phyloP scores from a whole-genome alignment of 108 stramenopile genomes.

The Cyclotella sp. region DNA sequence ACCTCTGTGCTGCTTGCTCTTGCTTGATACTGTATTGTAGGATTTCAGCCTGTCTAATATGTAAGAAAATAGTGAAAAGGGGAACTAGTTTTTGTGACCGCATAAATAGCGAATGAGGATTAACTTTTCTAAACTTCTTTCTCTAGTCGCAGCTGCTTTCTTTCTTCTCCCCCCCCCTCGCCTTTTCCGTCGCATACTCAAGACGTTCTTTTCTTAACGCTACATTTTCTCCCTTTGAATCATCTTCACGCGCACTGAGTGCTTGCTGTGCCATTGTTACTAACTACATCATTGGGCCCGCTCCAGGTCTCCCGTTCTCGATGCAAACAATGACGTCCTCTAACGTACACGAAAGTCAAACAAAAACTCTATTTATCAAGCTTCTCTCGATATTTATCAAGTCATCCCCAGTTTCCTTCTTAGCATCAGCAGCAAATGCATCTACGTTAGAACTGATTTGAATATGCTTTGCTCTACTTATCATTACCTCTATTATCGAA shows the following conservation, averaged over 20 bases:
- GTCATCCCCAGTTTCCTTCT: constrained; percentile 9
- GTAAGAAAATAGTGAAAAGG: not conserved
- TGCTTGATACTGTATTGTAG: constrained; percentile 17
- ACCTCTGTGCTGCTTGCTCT: constrained; percentile 21
- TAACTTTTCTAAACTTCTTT: constrained; percentile 35
- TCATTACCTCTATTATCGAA: constrained; percentile 19
- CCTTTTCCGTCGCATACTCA: constrained; percentile 39
- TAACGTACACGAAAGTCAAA: constrained; percentile 39
- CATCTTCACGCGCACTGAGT: constrained; percentile 30
- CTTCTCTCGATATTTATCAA: constrained; percentile 21
- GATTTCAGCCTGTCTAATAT: constrained; percentile 13
- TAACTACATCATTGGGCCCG: constrained; percentile 13
- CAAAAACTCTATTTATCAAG: constrained; percentile 31
- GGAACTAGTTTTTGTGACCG: not conserved
- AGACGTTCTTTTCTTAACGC: constrained; percentile 25
- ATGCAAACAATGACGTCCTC: constrained; percentile 24
- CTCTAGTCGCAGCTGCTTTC: constrained; percentile 24
- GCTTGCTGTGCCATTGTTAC: constrained; percentile 11
- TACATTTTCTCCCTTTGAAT: constrained; percentile 37
- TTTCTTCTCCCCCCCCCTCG: constrained; percentile 35
- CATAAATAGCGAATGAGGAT: not conserved
- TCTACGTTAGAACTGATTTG: constrained; percentile 30
- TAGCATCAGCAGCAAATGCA: constrained; percentile 17
- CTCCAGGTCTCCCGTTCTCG: constrained; percentile 28
- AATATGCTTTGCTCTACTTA: constrained; percentile 16